Percentiles rank a stretch among this genome's conserved stretches.
phyloP scores from a whole-genome alignment of 345 rosid species.

The Boechera retrofracta region DNA sequence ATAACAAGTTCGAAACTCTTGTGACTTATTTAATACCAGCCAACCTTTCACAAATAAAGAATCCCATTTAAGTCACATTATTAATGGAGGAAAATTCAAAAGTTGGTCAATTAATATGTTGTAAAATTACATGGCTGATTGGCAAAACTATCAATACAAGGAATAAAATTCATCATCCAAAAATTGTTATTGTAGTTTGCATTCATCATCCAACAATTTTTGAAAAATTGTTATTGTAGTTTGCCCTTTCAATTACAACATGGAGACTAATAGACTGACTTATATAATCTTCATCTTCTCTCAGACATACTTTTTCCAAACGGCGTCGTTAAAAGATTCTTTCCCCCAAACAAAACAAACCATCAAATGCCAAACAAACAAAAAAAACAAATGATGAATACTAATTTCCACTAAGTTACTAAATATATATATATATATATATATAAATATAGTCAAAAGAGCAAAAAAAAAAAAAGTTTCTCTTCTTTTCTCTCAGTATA shows the following conservation, averaged over 20 bases:
- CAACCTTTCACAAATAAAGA: neutral
- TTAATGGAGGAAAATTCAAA: neutral
- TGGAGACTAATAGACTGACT: slow-evolving; percentile 8
- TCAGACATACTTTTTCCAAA: neutral
- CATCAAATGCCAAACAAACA: slow-evolving; percentile 15
- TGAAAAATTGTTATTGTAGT: neutral
- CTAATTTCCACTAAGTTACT: neutral
- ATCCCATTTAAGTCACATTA: neutral
- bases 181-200: neutral
- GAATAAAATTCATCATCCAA: neutral
- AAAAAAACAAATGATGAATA: neutral
- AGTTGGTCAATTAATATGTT: neutral
- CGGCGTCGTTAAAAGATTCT: slow-evolving; percentile 36
- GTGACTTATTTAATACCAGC: slow-evolving; percentile 8
- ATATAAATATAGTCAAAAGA: too few species aligned
- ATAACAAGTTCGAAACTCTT: slow-evolving; percentile 13
- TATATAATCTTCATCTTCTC: neutral
- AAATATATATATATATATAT: neutral
- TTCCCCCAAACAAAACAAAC: slow-evolving; percentile 27
- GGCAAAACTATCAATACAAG: slow-evolving; percentile 1
- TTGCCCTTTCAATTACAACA: slow-evolving; percentile 29
- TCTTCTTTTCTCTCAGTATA: slow-evolving; percentile 7
- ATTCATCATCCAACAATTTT: neutral
- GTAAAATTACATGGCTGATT: neutral
- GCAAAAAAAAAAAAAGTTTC: slow-evolving; percentile 6